These are phyloP conservation scores for Trichophaea hybrida DNA, from an alignment of 2,329 filamentous ascomycete species.

Conservation along the genomic window DNA sequence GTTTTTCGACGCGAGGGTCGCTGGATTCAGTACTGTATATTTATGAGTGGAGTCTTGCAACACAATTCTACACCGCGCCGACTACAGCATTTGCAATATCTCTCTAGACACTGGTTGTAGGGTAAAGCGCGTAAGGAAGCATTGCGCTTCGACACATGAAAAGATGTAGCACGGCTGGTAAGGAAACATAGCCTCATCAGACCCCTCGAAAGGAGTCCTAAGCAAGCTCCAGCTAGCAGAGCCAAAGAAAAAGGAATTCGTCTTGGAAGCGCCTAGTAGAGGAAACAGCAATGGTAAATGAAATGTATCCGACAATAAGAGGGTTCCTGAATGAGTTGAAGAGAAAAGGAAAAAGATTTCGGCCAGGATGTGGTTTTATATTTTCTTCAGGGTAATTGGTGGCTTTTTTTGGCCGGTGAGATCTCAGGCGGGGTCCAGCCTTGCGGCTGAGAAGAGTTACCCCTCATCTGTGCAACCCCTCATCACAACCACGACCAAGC, in stretches of 20 bases:
- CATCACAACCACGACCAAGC: neutral
- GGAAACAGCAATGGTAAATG: neutral
- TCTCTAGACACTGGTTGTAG: no score
- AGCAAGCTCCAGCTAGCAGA: neutral
- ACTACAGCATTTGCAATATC: no score
- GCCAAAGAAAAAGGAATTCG: neutral
- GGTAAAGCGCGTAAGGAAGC: no score
- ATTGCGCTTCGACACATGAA: no score
- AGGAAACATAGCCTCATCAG: neutral
- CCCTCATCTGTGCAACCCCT: neutral
- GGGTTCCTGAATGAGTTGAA: constrained; percentile 3
- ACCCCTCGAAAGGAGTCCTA: neutral
- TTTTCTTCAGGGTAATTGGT: neutral
- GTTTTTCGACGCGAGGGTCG: no score
- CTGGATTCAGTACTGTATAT: no score
- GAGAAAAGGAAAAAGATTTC: neutral
- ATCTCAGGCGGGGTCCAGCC: neutral
- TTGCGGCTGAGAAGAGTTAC: neutral
- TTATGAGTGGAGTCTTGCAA: no score
- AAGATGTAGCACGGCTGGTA: neutral
- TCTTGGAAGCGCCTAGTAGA: neutral
- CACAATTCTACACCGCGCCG: no score
- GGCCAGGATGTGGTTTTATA: neutral
- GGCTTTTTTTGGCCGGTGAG: neutral
- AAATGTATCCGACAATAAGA: constrained; percentile 4